A percentile compares a stretch with the other conserved stretches of the same genome.
phyloP scores from a whole-genome alignment of 257 asterid genomes.

The Solanum sparsipilum region DNA sequence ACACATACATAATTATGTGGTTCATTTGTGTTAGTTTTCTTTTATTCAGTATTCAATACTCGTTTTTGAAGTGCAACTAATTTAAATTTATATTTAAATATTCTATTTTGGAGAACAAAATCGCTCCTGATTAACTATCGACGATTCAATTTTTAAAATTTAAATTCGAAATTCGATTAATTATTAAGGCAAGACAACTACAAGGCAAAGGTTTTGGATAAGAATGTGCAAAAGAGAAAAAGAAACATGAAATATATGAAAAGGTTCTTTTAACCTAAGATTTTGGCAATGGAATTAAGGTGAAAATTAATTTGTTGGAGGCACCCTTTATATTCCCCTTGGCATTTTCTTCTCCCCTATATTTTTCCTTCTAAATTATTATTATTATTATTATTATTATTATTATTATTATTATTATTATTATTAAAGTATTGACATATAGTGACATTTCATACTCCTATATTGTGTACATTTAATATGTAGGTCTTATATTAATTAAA shows the following conservation, averaged over 20 bases:
- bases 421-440: no score
- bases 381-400: no score
- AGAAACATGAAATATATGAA: not conserved
- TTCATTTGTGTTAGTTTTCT: no score
- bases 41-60: not conserved
- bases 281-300: not conserved
- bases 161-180: not conserved
- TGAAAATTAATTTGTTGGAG: not conserved
- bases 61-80: rapidly evolving
- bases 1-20: no score
- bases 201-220: not conserved
- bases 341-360: not conserved
- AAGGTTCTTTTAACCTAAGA: not conserved
- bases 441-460: not conserved
- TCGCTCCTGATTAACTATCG: rapidly evolving
- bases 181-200: not conserved
- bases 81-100: rapidly evolving
- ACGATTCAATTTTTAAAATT: rapidly evolving
- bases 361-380: not conserved
- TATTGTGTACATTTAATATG: not conserved
- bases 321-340: not conserved
- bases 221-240: not conserved
- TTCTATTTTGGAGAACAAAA: rapidly evolving
- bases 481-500: not conserved
- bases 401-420: no score